phyloP scores from a whole-genome alignment of 495 filamentous ascomycete species.

The Haplographium delicatum region DNA sequence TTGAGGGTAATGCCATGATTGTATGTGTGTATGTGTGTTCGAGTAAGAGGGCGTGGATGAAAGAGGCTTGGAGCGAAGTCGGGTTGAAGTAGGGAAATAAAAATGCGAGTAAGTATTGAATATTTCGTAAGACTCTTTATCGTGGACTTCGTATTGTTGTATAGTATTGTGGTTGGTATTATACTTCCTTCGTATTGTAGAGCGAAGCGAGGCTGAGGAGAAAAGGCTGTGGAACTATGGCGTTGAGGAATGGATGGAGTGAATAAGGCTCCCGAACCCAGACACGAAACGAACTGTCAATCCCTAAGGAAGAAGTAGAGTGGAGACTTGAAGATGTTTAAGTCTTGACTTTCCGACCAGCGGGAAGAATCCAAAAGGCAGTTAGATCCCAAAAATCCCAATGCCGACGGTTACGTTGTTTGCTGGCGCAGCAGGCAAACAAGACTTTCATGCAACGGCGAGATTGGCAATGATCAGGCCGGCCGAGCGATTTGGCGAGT shows the following conservation, averaged over 20 bases:
- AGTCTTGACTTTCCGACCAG: constrained; percentile 19
- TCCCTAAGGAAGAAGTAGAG: not conserved
- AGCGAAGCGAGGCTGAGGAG: constrained; percentile 12
- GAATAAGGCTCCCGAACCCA: not conserved
- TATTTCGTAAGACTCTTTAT: not conserved
- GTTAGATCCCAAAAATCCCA: not conserved
- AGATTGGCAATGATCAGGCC: constrained; percentile 7
- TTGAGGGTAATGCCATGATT: constrained; percentile 12
- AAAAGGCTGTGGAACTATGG: not conserved
- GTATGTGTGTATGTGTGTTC: constrained; percentile 1
- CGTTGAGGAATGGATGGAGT: not conserved
- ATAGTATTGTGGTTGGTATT: constrained; percentile 2
- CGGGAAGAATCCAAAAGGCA: constrained; percentile 7
- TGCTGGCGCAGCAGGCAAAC: constrained; percentile 8
- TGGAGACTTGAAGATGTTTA: not conserved
- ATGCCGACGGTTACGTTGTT: not conserved
- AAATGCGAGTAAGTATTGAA: not conserved
- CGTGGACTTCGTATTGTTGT: constrained; percentile 4
- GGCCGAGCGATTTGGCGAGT: not conserved
- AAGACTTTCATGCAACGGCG: constrained; percentile 4
- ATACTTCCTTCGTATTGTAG: constrained; percentile 1
- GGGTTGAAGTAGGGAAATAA: no score
- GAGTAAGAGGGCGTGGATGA: not conserved
- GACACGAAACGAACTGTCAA: not conserved
- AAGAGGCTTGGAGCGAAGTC: not conserved